Percentiles rank a stretch among this genome's conserved stretches.
Evolutionary conservation across 805 yeast genomes (phyloP).

Genomic region (Cyberlindnera euphorbiae): DNA sequence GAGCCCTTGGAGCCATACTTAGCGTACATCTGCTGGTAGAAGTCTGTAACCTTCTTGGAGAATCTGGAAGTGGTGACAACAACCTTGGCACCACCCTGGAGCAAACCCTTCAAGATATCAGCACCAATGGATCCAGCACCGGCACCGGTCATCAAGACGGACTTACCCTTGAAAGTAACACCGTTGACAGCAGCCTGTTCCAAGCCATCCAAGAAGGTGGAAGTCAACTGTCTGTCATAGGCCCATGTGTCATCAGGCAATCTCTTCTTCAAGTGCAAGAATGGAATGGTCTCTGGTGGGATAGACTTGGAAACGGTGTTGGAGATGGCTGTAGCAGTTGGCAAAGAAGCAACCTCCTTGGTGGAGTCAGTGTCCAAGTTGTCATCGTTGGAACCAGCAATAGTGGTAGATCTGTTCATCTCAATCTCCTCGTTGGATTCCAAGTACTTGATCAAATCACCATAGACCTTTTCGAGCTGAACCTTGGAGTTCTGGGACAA

Average conservation of each 20-base stretch:
- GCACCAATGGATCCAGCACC: slow-evolving; percentile 99
- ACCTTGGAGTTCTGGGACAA: slow-evolving; percentile 57
- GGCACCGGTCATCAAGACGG: slow-evolving; percentile 93
- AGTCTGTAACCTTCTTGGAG: slow-evolving; percentile 91
- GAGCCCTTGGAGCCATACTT: slow-evolving; percentile 92
- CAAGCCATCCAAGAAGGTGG: slow-evolving; percentile 79
- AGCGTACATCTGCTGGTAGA: slow-evolving; percentile 89
- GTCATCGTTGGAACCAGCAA: slow-evolving; percentile 46
- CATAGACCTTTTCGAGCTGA: slow-evolving; percentile 67
- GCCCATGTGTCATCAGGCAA: slow-evolving; percentile 70
- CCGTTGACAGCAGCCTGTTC: slow-evolving; percentile 95
- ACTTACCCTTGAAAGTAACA: slow-evolving; percentile 80
- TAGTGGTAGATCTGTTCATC: slow-evolving; percentile 55
- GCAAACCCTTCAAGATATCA: slow-evolving; percentile 88
- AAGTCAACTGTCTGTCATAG: slow-evolving; percentile 75
- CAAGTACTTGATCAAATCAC: slow-evolving; percentile 64
- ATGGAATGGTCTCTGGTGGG: slow-evolving; percentile 86
- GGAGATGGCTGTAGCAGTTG: slow-evolving; percentile 61
- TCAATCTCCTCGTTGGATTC: slow-evolving; percentile 68
- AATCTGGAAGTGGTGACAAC: slow-evolving; percentile 94
- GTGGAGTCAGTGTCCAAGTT: slow-evolving; percentile 49
- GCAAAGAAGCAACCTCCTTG: slow-evolving; percentile 83
- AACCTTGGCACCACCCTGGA: slow-evolving; percentile 97
- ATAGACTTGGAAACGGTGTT: slow-evolving; percentile 71
- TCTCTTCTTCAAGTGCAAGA: slow-evolving; percentile 87